phyloP scores from a whole-genome alignment of 2,329 filamentous ascomycete species.

The Fusarium duplospermum region DNA sequence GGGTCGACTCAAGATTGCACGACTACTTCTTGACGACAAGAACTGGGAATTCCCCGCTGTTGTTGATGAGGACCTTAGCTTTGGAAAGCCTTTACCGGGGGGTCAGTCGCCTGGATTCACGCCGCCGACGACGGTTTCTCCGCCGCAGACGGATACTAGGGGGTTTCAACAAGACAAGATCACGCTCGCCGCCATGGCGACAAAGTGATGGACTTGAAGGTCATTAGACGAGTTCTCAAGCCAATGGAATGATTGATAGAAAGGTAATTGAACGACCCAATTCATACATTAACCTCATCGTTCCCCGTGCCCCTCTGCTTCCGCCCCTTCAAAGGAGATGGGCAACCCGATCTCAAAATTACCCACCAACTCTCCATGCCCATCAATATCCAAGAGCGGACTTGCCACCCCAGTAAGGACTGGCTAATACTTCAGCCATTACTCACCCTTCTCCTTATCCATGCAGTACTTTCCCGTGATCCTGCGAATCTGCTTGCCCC shows the following conservation, averaged over 20 bases:
- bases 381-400: too few species aligned
- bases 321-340: too few species aligned
- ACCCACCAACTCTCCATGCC: too few species aligned
- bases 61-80: not conserved
- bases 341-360: too few species aligned
- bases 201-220: not conserved
- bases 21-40: not conserved
- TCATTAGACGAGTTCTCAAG: too few species aligned
- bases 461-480: not conserved
- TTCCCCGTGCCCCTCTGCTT: too few species aligned
- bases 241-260: not conserved
- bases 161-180: conserved; percentile 1
- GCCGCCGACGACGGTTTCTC: not conserved
- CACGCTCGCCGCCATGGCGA: not conserved
- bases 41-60: not conserved
- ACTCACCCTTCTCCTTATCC: not conserved
- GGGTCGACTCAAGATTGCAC: not conserved
- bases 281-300: not conserved
- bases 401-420: not conserved
- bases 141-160: not conserved
- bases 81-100: not conserved
- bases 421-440: not conserved
- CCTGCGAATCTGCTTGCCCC: not conserved
- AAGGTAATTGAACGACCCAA: not conserved
- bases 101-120: not conserved